Base-by-base conservation (phyloP, 208 protist genomes). In the Herpetomonas muscarum region DNA sequence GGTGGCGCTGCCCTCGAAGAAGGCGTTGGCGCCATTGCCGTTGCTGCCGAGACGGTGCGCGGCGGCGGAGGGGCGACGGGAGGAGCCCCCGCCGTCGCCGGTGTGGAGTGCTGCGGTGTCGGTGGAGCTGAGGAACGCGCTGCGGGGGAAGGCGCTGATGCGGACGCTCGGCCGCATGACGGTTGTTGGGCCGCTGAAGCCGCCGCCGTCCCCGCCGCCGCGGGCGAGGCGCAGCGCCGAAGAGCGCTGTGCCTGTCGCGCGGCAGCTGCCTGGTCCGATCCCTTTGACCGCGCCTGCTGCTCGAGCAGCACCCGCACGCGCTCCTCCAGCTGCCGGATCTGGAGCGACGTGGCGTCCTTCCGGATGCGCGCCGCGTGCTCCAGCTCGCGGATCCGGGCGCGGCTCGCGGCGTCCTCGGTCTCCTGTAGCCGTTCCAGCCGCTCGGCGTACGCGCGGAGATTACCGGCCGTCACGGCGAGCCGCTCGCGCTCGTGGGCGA, bases 311-410 rank as follows among this genome's bases (percentile, higher is more conserved):
- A 28, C 31, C 54, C n/a, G 21, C 32, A 59, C 28, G 17, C 26
- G 26, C 4, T 55, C 30, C 51, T 19, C 22, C 51, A 55, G 4
- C 28, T 55, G 51, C 6, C 30, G 26, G 26, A 42, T n/a, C n/a
- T n/a, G n/a, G n/a, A n/a, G n/a, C n/a, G 47, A 25, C 5, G 12
- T 45, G 19, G 57, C 57, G 41, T 70, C 42, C 50, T 31, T 42
- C 42, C 59, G 57, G 22, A 64, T 25, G 44, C 22, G 53, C 30
- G 60, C 37, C 28, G 64, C 47, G 36, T 53, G 50, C 51, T 70
- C 64, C 19, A 70, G 46, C 0, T 50, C 44, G 17, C 29, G 25
- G 24, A 70, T 45, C 44, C 64, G 64, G 37, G 58, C 28, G 22
- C 49, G 55, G 21, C 69, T 42, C 3, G 34, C 59, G 9, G 53